phyloP scores from a whole-genome alignment of 768 basidiomycete genomes.

The Boletus sensibilis region DNA sequence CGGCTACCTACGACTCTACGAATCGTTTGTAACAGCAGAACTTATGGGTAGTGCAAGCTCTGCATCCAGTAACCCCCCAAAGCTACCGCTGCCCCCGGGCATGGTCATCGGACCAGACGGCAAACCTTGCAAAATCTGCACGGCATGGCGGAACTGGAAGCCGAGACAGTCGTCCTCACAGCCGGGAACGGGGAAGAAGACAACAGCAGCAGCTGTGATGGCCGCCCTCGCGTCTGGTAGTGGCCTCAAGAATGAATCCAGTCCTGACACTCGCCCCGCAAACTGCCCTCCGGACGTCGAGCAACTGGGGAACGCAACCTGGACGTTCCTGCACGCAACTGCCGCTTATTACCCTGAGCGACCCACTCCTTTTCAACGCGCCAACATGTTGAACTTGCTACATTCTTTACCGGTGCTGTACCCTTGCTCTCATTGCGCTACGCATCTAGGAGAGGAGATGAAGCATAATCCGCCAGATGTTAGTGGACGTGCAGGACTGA shows the following conservation, averaged over 20 bases:
- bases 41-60: conserved; percentile 11
- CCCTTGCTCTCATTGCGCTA: conserved; percentile 84
- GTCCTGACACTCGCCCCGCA: conserved; percentile 43
- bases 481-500: conserved; percentile 62
- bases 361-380: conserved; percentile 71
- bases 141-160: conserved; percentile 72
- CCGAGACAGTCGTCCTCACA: conserved; percentile 37
- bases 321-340: conserved; percentile 95
- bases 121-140: conserved; percentile 93
- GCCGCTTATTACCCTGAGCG: conserved; percentile 93
- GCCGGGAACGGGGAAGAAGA: conserved; percentile 30
- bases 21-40: neutral
- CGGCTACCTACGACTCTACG: neutral
- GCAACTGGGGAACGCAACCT: conserved; percentile 86
- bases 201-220: conserved; percentile 35
- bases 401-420: conserved; percentile 79
- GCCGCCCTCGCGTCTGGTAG: conserved; percentile 33
- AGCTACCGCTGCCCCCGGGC: conserved; percentile 61
- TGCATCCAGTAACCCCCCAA: conserved; percentile 13
- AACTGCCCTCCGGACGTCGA: conserved; percentile 92
- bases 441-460: conserved; percentile 75
- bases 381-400: conserved; percentile 81
- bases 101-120: conserved; percentile 91
- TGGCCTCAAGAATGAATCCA: conserved; percentile 27
- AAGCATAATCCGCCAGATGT: conserved; percentile 73